Conservation (phyloP, 164 flowering plant genomes). For the Vitis labrusca region DNA sequence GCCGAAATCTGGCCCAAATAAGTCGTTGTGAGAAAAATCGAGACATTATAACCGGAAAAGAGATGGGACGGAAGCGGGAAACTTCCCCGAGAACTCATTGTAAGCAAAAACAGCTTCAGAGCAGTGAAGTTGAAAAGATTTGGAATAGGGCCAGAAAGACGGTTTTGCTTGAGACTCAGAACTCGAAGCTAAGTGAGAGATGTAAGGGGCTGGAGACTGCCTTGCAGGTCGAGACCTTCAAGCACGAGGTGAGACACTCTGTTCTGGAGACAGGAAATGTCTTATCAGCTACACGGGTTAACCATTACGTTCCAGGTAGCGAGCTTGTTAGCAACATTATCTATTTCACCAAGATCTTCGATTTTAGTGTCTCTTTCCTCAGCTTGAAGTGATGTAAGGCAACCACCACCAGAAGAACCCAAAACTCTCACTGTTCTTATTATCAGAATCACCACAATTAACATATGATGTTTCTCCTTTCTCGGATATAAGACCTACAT, state of each 20-base stretch:
- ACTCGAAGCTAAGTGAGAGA: conserved; percentile 58
- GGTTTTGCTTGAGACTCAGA: conserved; percentile 53
- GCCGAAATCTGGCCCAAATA: conserved; percentile 61
- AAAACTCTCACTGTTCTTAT: not conserved
- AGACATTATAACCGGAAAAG: conserved; percentile 59
- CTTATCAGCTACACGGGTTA: conserved; percentile 53
- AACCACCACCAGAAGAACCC: conserved; percentile 10
- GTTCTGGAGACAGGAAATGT: conserved; percentile 57
- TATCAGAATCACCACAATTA: conserved; percentile 14
- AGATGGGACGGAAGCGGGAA: conserved; percentile 43
- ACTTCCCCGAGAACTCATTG: conserved; percentile 56
- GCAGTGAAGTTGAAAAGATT: conserved; percentile 59
- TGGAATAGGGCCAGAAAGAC: conserved; percentile 53
- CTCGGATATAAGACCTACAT: conserved; percentile 8
- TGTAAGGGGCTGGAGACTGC: conserved; percentile 36
- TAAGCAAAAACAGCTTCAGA: conserved; percentile 64
- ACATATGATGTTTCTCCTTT: conserved; percentile 10
- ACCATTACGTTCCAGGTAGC: conserved; percentile 45
- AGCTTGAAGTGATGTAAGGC: conserved; percentile 8
- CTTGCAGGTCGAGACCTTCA: conserved; percentile 50
- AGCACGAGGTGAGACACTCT: conserved; percentile 72
- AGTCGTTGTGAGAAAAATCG: conserved; percentile 69
- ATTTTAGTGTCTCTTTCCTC: conserved; percentile 13
- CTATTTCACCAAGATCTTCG: conserved; percentile 19
- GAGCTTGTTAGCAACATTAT: conserved; percentile 27